Evolutionary conservation across 352 stramenopile genomes (phyloP), one percentile per base, ranked within the genome.

Genomic region (Phytophthora pluvialis): DNA sequence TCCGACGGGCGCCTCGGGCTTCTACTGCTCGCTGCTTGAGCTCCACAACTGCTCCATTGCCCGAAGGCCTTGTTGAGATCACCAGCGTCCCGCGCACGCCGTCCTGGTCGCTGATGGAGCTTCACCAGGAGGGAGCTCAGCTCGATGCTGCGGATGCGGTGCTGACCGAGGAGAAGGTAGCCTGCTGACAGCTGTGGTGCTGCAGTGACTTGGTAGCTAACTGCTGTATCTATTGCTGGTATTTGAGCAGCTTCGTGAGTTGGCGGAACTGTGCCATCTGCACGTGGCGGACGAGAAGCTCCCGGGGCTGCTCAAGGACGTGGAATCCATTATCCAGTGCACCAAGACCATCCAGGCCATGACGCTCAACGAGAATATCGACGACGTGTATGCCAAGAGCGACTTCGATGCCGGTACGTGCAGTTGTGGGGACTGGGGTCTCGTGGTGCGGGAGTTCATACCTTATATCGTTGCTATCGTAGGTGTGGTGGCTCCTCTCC

Each of bases 271-370:
- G 32, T 95, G 83, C 31, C 85, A 95, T 67, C 69, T 95, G 58
- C 83, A 93, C 57, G 79, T 95, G 9, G 81, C 88, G 15, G 77
- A 91, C 33, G 75, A 81, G 5, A 88, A 89, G 60, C 60, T 95
- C 13, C 81, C 87, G 9, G 68, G 64, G 15, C 64, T 95, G 64
- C 76, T 95, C 26, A 87, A 89, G 36, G 87, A 91, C 51, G 87
- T 95, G 5, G 85, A 94, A 69, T 88, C 84, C 25, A 95, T 95
- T 45, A 94, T 95, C 47, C 87, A 95, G 52, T 95, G 87, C 79
- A 91, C 87, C 49, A 91, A 90, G 69, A 92, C 83, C 28, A 89
- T 95, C 48, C 87, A 95, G 58, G 85, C 79, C 29, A 79, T 94
- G 67, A 95, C 87, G 43, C 49, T 95, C 31, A 66, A 89, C 56